phyloP scores from a whole-genome alignment of 1,284 basidiomycete genomes.

The Apiotrichum domesticum region DNA sequence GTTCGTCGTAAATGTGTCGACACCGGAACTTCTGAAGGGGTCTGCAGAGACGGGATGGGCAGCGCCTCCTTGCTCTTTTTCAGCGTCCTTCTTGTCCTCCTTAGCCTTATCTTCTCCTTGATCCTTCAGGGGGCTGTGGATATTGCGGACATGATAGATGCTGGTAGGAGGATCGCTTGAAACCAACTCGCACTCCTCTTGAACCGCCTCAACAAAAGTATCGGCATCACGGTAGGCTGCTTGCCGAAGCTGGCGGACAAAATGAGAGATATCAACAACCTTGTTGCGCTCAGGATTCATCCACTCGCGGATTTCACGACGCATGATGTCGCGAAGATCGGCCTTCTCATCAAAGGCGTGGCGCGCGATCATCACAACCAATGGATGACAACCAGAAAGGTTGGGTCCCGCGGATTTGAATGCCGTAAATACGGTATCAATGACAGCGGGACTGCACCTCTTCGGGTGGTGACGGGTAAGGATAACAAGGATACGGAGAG shows the following conservation, averaged over 20 bases:
- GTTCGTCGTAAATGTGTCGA: conserved; percentile 15
- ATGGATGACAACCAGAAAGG: conserved; percentile 62
- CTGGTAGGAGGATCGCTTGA: conserved; percentile 59
- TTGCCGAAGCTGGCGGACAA: conserved; percentile 70
- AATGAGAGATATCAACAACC: conserved; percentile 64
- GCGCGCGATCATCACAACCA: conserved; percentile 79
- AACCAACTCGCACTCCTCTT: conserved; percentile 64
- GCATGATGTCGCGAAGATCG: conserved; percentile 67
- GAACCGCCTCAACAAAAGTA: conserved; percentile 68
- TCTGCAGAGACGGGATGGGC: conserved; percentile 10
- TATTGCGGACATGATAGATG: conserved; percentile 58
- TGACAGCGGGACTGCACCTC: conserved; percentile 60
- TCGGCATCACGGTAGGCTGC: conserved; percentile 75
- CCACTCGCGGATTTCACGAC: conserved; percentile 71
- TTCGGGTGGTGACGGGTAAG: conserved; percentile 67
- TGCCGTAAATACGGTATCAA: conserved; percentile 61
- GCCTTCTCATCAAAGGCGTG: conserved; percentile 77
- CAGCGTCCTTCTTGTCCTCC: conserved; percentile 2
- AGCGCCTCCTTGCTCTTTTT: conserved; percentile 1
- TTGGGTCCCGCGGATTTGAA: conserved; percentile 49
- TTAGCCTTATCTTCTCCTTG: conserved; percentile 8
- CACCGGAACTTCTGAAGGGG: conserved; percentile 51
- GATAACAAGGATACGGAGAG: conserved; percentile 70
- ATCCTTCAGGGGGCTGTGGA: conserved; percentile 40
- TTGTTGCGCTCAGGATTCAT: conserved; percentile 65